Conservation (phyloP, 352 stramenopile genomes). For the Phytopythium vexans region DNA sequence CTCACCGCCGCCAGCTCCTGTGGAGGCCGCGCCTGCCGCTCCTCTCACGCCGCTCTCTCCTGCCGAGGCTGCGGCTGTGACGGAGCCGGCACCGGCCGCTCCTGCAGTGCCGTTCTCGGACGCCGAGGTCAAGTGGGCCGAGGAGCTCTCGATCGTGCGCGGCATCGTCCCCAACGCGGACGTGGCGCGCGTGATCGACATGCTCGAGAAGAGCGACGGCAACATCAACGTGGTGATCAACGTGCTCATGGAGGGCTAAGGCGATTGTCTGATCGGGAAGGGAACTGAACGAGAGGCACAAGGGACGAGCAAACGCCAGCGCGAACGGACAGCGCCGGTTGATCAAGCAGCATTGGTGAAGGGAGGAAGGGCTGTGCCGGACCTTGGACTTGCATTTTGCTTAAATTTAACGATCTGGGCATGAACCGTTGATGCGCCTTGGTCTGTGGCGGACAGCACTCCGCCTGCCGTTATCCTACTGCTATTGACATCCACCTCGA, state of each 20-base stretch:
- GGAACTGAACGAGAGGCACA: no score
- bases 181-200: constrained; percentile 39
- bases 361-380: no score
- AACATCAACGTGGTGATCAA: constrained; percentile 77
- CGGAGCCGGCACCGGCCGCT: constrained; percentile 17
- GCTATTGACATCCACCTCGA: no score
- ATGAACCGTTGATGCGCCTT: no score
- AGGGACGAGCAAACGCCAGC: not conserved
- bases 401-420: no score
- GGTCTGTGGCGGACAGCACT: no score
- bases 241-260: constrained; percentile 51
- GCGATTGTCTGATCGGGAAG: constrained; percentile 1
- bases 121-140: constrained; percentile 66
- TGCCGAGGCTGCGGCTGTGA: constrained; percentile 11
- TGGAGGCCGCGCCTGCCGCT: constrained; percentile 8
- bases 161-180: constrained; percentile 63
- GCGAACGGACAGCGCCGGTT: not conserved
- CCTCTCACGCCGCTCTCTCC: constrained; percentile 2
- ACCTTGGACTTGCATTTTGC: no score
- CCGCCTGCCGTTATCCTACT: no score
- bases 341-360: no score
- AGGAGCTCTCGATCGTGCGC: constrained; percentile 59
- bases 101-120: constrained; percentile 48
- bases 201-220: constrained; percentile 60
- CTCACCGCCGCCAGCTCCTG: constrained; percentile 4